phyloP scores from a whole-genome alignment of 2,329 filamentous ascomycete genomes.

The Phialophora verrucosa region DNA sequence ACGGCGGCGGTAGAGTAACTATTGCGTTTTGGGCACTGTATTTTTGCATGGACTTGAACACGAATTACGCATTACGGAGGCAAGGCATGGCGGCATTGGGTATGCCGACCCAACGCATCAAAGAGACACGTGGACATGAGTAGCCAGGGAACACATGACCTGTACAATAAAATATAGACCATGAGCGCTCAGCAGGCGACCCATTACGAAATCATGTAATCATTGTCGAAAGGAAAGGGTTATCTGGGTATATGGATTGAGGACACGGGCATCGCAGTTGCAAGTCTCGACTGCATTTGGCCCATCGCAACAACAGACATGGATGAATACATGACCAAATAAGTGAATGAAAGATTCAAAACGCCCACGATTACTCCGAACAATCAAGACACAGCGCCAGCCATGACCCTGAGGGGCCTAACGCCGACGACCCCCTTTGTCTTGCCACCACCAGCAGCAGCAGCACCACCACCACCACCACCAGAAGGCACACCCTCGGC shows the following conservation, averaged over 20 bases:
- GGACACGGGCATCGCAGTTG: too few relatives aligned
- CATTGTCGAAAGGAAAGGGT: too few relatives aligned
- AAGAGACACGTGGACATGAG: too few relatives aligned
- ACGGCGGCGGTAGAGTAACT: background rate
- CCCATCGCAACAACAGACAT: too few relatives aligned
- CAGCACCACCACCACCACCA: background rate
- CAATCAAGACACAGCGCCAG: constrained; percentile 32
- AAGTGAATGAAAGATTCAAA: background rate
- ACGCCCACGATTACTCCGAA: background rate
- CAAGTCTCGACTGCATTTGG: too few relatives aligned
- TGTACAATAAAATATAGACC: background rate
- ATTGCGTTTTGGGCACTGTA: background rate
- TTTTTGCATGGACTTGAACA: background rate
- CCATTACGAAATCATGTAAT: background rate
- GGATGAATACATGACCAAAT: background rate
- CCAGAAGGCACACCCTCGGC: background rate
- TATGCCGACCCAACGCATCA: too few relatives aligned
- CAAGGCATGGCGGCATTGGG: background rate
- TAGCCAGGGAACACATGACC: too few relatives aligned
- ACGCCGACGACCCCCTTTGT: constrained; percentile 29
- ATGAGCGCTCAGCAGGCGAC: background rate
- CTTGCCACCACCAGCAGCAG: constrained; percentile 9
- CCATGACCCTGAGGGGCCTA: constrained; percentile 29
- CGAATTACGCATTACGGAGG: background rate
- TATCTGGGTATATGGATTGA: too few relatives aligned